Evolutionary conservation across 2,329 filamentous ascomycete genomes (phyloP).

Genomic region (Myotisia sp.): DNA sequence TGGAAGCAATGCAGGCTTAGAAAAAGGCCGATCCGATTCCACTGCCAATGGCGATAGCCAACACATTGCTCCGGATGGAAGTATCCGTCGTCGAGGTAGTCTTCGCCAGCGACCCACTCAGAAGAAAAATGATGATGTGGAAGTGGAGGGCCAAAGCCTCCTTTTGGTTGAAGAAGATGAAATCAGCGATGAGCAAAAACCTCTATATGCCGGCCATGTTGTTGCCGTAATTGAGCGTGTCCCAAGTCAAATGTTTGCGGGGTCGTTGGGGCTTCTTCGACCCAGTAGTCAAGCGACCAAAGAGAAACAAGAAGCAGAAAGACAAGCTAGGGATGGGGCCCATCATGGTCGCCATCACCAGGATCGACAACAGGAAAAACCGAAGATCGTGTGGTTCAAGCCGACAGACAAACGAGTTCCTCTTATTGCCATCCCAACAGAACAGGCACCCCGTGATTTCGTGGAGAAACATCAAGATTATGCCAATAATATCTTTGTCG

Average conservation of each 20-base stretch:
- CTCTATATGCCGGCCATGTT: slow-evolving; percentile 89
- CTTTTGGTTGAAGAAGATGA: slow-evolving; percentile 96
- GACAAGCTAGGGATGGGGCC: slow-evolving; percentile 72
- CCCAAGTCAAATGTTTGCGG: slow-evolving; percentile 97
- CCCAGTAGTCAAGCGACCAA: slow-evolving; percentile 97
- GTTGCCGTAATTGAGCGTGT: slow-evolving; percentile 96
- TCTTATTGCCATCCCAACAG: slow-evolving; percentile 92
- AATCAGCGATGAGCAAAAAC: slow-evolving; percentile 96
- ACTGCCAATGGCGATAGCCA: slow-evolving; percentile 49
- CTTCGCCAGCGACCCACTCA: slow-evolving; percentile 91
- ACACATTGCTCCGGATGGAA: slow-evolving; percentile 54
- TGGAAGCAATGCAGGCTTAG: slow-evolving; percentile 57
- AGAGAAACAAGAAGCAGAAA: slow-evolving; percentile 97
- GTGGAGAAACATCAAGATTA: slow-evolving; percentile 98
- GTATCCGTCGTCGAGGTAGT: slow-evolving; percentile 83
- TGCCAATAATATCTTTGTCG: slow-evolving; percentile 93
- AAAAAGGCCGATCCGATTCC: slow-evolving; percentile 46
- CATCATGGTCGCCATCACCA: slow-evolving; percentile 56
- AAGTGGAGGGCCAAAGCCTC: slow-evolving; percentile 93
- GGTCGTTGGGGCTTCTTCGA: slow-evolving; percentile 80
- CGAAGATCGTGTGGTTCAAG: slow-evolving; percentile 99
- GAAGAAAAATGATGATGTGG: slow-evolving; percentile 99
- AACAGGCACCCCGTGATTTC: slow-evolving; percentile 93
- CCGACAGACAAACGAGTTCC: slow-evolving; percentile 98
- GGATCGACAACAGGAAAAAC: slow-evolving; percentile 81